Base-by-base conservation (phyloP, 2,329 filamentous ascomycete species). In the Malbranchea zuffiana region DNA sequence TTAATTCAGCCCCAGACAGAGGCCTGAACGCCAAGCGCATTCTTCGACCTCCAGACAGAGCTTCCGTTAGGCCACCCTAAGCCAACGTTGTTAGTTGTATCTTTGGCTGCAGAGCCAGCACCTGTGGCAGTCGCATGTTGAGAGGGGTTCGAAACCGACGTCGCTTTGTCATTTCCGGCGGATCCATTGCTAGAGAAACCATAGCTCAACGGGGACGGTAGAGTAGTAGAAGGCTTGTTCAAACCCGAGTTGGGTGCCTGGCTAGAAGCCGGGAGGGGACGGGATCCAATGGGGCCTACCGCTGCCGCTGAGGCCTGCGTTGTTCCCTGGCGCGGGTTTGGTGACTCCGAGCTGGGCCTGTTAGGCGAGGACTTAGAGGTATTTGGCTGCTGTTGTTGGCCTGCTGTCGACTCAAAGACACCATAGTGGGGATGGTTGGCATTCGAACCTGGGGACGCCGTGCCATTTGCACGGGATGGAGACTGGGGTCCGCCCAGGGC, bases 211-310 rank as follows among this genome's bases (percentile, higher is more conserved):
- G 87, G 86, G n/a, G 86, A 92, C n/a, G 86, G 79, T 19, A 94
- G 71, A 2, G 87, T 93, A 5, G 84, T 93, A 0, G 87, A 84
- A 42, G 84, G 82, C 62, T 90, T 90, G 60, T 72, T 81, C 48
- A 83, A 58, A 6, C 71, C 68, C 21, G 73, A 69, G 51, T 78
- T 79, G 20, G 67, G 55, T 6, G 61, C 50, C 35, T 61, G 60
- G 20, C 60, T 63, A n/a, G 74, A 63, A 21, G 68, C 71, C 25
- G 70, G 72, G 12, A 74, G 71, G 3, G 88, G 88, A 29, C 90
- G 80, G 40, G 88, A 95, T 46, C 90, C 90, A 50, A 96, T 96
- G 12, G 90, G 88, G 15, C 86, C 88, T 36, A 96, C 86, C 3
- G 81, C 70, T 40, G 71, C 69, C 38, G 73, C 57, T 63, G 66